Conservation (phyloP, 768 basidiomycete species). For the Kwoniella dejecticola region DNA sequence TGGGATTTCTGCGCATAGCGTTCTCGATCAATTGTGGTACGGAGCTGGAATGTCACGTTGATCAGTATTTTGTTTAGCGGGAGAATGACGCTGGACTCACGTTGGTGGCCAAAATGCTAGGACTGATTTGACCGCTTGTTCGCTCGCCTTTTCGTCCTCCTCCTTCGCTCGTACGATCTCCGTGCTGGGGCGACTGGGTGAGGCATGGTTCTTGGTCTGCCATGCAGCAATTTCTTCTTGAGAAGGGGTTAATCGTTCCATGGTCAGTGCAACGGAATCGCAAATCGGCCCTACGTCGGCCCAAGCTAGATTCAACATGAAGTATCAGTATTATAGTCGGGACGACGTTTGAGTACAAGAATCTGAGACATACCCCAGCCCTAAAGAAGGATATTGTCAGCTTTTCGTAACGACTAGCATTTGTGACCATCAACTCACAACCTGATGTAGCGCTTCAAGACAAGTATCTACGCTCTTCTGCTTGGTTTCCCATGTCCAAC, state of each 20-base stretch:
- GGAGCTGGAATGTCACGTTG: not conserved
- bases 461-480: slow-evolving; percentile 26
- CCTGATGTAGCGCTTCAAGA: slow-evolving; percentile 37
- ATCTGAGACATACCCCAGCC: slow-evolving; percentile 27
- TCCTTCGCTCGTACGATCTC: not conserved
- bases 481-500: slow-evolving; percentile 44
- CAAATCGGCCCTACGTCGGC: slow-evolving; percentile 30
- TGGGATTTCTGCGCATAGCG: not conserved
- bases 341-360: not conserved
- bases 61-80: too few relatives aligned
- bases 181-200: not conserved
- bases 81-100: slow-evolving; percentile 18
- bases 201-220: slow-evolving; percentile 1
- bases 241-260: slow-evolving; percentile 39
- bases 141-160: not conserved
- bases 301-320: slow-evolving; percentile 25
- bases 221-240: slow-evolving; percentile 20
- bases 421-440: too few relatives aligned
- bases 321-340: not conserved
- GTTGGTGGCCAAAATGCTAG: slow-evolving; percentile 25
- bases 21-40: slow-evolving; percentile 5
- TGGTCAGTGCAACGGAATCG: slow-evolving; percentile 29
- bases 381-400: not conserved
- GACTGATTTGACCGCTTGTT: not conserved
- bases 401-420: too few relatives aligned